Evolutionary conservation across 495 filamentous ascomycete species (phyloP).

Genomic region (Annulohypoxylon maeteangense): DNA sequence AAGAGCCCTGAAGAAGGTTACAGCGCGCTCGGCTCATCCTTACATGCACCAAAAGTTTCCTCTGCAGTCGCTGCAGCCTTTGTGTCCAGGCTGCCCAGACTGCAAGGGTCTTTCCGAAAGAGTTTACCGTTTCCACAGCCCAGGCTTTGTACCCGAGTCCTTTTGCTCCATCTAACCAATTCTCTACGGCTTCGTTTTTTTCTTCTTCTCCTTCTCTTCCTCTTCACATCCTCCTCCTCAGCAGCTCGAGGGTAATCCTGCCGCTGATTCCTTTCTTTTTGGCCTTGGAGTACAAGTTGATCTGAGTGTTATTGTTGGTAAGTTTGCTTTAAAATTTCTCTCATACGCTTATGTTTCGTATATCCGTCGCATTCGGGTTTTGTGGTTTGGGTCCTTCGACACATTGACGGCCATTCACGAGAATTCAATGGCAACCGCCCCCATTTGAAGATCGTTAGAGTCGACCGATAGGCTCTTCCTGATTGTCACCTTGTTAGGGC

Average conservation of each 20-base stretch:
- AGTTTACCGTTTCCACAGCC: conserved; percentile 30
- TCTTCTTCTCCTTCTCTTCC: conserved; percentile 21
- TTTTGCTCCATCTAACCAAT: conserved; percentile 30
- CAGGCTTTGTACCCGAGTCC: conserved; percentile 39
- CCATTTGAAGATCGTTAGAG: conserved; percentile 13
- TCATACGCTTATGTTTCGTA: conserved; percentile 4
- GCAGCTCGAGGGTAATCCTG: conserved; percentile 40
- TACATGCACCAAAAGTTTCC: conserved; percentile 21
- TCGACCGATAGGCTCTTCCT: not conserved
- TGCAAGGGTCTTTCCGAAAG: conserved; percentile 43
- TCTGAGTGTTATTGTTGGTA: conserved; percentile 40
- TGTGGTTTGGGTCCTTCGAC: conserved; percentile 17
- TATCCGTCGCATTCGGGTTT: conserved; percentile 8
- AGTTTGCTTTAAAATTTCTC: conserved; percentile 15
- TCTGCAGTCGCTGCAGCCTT: conserved; percentile 29
- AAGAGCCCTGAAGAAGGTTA: conserved; percentile 15
- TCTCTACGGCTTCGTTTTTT: conserved; percentile 38
- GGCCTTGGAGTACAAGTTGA: conserved; percentile 43
- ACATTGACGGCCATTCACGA: conserved; percentile 5
- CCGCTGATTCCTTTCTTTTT: conserved; percentile 46
- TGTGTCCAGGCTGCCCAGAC: conserved; percentile 10
- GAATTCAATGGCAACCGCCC: conserved; percentile 26
- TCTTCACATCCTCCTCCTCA: conserved; percentile 40
- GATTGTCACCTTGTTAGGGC: conserved; percentile 6
- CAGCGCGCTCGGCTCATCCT: conserved; percentile 31